Evolutionary conservation across 2,329 filamentous ascomycete genomes (phyloP), one percentile per base, ranked within the genome.

Genomic region (Claviceps sp.): DNA sequence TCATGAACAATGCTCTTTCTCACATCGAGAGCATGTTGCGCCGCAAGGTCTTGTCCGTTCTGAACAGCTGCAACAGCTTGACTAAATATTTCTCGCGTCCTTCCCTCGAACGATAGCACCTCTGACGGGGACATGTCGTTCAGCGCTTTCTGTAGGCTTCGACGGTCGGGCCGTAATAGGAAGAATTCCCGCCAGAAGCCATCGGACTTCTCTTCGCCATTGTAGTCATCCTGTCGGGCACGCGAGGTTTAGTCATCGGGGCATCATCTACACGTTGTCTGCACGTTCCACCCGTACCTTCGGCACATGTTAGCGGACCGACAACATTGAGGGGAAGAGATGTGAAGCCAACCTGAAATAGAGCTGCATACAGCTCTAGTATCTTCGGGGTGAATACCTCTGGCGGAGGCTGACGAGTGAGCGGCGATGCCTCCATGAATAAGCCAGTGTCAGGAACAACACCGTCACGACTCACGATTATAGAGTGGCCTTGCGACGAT

Each of bases 151-250:
- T 80, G 78, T 57, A 98, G 71, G 47, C 81, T 78, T 4, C 74
- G 66, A 51, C 80, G 77, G 64, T 96, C 88, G 22, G 91, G 90
- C 56, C 82, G 83, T 53, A 96, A 75, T 39, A 98, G 77, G 67
- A 98, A 98, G 70, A 98, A 89, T 68, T 96, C 93, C 58, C 81
- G 78, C 93, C 93, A 98, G 71, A 96, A 98, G 44, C 89, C 91
- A 54, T 95, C 88, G 0, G 87, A 79, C 55, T 85, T 85, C 29
- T 89, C 84, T 49, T 73, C 68, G 53, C 81, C 78, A 54, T 85
- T 77, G 51, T 82, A 78, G 57, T 84, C 80, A 70, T 86, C 65
- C 56, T 50, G 48, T 40, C 52, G 26, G 51, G 49, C 51, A 26
- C 38, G 49, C 45, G 13, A 9, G 55, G 54, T 57, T 68, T 62